These are phyloP conservation scores for Floccularia luteovirens DNA, from an alignment of 768 basidiomycete species.

Conservation along the genomic window DNA sequence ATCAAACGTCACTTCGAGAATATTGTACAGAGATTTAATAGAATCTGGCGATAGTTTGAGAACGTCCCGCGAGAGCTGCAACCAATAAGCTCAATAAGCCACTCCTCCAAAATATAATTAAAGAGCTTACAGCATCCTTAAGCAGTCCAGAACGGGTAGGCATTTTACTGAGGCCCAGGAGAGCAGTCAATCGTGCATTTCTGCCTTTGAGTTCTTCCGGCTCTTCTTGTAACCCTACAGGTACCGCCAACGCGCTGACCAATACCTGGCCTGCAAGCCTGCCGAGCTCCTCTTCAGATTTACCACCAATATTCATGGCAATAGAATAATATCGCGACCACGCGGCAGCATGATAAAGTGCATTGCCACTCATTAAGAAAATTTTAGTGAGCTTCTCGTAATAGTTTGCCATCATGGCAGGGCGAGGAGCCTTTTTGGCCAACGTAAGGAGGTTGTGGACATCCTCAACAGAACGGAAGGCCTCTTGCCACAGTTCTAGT, in stretches of 20 bases:
- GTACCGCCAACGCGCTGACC: constrained; percentile 88
- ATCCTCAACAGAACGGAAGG: constrained; percentile 97
- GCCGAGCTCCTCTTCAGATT: constrained; percentile 69
- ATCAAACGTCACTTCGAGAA: constrained; percentile 91
- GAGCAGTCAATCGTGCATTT: constrained; percentile 71
- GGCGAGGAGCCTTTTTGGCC: constrained; percentile 89
- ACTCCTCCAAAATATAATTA: background rate
- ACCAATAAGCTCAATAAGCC: constrained; percentile 5
- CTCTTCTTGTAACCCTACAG: constrained; percentile 58
- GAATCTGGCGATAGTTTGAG: constrained; percentile 69
- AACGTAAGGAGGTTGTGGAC: constrained; percentile 92
- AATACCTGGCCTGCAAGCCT: constrained; percentile 87
- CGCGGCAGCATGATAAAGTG: constrained; percentile 93
- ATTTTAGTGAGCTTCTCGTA: constrained; percentile 97
- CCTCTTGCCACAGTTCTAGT: constrained; percentile 98
- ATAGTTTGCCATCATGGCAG: constrained; percentile 97
- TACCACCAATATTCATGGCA: constrained; percentile 64
- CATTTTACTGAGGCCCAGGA: constrained; percentile 76
- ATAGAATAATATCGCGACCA: constrained; percentile 84
- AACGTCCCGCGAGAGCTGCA: constrained; percentile 72
- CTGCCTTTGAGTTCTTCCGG: constrained; percentile 49
- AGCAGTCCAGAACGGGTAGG: constrained; percentile 86
- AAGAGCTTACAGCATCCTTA: constrained; percentile 68
- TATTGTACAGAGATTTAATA: constrained; percentile 75
- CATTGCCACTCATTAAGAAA: constrained; percentile 92